These are phyloP conservation scores for Pythium pyrilobum DNA, from an alignment of 352 stramenopile species.

Conservation along the genomic window DNA sequence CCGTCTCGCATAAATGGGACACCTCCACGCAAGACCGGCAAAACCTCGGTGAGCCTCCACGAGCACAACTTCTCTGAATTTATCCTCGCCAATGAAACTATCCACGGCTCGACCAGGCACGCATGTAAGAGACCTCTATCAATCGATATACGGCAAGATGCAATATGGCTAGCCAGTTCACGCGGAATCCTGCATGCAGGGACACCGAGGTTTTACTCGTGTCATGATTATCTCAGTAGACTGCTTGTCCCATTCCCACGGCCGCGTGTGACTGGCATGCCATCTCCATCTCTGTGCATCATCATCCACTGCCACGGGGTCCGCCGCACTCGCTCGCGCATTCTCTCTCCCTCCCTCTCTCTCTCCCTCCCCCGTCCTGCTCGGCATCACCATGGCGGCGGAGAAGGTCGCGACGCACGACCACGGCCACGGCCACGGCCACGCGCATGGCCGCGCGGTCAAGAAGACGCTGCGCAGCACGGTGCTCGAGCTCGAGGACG, in stretches of 20 bases:
- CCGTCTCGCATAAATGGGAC: neutral
- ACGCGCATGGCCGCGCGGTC: neutral
- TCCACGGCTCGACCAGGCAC: too few species aligned
- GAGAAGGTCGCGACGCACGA: too few species aligned
- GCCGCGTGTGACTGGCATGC: neutral
- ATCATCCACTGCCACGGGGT: neutral
- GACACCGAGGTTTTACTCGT: conserved; percentile 4
- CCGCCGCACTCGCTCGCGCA: too few species aligned
- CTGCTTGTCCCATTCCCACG: neutral
- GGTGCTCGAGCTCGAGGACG: conserved; percentile 13
- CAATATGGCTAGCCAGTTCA: neutral
- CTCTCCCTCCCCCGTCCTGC: neutral
- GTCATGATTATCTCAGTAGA: conserved; percentile 8
- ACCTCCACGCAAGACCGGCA: neutral
- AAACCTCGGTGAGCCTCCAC: neutral
- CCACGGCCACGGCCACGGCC: conserved; percentile 6
- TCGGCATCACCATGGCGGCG: too few species aligned
- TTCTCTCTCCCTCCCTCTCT: neutral
- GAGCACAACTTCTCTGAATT: too few species aligned
- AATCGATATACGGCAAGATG: neutral
- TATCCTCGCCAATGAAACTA: too few species aligned
- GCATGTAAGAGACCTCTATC: neutral
- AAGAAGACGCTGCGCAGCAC: conserved; percentile 5
- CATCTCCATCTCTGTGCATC: neutral
- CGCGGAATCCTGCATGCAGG: neutral